Base-by-base conservation (phyloP, 2,329 filamentous ascomycete species). In the Alternaria sp. region DNA sequence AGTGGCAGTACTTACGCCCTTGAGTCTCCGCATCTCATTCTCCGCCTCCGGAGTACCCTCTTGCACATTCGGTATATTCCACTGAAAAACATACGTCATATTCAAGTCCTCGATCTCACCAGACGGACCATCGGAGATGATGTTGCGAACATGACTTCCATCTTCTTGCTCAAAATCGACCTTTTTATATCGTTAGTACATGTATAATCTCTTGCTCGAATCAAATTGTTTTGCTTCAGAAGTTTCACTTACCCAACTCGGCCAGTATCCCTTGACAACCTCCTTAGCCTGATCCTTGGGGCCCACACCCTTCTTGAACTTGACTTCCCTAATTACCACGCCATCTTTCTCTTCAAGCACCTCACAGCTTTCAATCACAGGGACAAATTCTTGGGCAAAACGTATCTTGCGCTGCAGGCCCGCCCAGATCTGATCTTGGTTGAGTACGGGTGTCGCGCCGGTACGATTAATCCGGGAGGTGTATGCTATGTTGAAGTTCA, bases 61-160 rank as follows among this genome's bases (percentile, higher is more conserved):
- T 31, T 73, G 48, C 3, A 81, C 60, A 41, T 78, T 58, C 1
- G 75, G 73, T 44, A 77, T 62, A 17, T 67, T 63, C 67, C 78
- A 79, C 58, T 82, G 78, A 66, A 83, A 83, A 23, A 75, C 77
- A 60, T 81, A 83, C 11, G 80, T 83, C 77, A 83, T 78, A 34
- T 77, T 64, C 51, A 80, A 64, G 48, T 80, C 78, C 8, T 66
- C 59, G 13, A 69, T 70, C 13, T 63, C 65, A 33, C 76, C 67
- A 2, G 65, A 68, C 5, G 76, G 65, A 2, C 78, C 80, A 51
- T 78, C 70, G 1, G 76, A 79, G 24, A 83, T 67, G 23, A 81
- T 77, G 54, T 83, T 83, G 33, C 75, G 77, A 34, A 83, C 78
- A 9, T 77, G 60, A 3, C 77, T 75, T 6, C 80, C 81, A 51